Evolutionary conservation across 345 rosid genomes (phyloP).

Genomic region (Syzygium grande): DNA sequence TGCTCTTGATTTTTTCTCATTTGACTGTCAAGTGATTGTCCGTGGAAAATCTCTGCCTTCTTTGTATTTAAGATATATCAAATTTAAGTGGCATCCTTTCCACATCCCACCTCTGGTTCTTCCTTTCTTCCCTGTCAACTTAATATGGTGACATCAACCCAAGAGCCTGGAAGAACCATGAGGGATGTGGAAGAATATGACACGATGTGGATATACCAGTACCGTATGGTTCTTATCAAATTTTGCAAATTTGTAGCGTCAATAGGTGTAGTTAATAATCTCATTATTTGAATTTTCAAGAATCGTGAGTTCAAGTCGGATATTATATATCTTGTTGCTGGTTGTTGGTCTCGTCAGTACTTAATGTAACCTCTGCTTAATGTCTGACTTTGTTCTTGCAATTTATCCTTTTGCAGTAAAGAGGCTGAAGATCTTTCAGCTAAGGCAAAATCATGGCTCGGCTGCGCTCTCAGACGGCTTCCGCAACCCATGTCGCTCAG

Average conservation of each 20-base stretch:
- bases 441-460: constrained; percentile 17
- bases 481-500: constrained; percentile 24
- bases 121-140: background rate
- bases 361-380: background rate
- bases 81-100: background rate
- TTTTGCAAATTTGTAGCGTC: background rate
- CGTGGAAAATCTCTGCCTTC: background rate
- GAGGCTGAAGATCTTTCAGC: constrained; percentile 19
- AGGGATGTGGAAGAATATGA: background rate
- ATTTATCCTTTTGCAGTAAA: constrained; percentile 3
- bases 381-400: background rate
- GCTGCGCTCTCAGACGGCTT: constrained; percentile 13
- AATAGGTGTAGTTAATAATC: background rate
- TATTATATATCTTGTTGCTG: background rate
- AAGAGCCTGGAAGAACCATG: background rate
- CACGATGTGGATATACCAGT: background rate
- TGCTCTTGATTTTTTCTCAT: background rate
- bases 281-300: background rate
- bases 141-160: background rate
- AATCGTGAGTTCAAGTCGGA: background rate
- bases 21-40: background rate
- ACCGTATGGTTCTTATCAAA: background rate
- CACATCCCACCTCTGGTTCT: background rate
- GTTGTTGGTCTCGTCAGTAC: background rate
- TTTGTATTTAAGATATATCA: background rate